Conservation (phyloP, 495 filamentous ascomycete genomes). For the Lophiotrema nucula region DNA sequence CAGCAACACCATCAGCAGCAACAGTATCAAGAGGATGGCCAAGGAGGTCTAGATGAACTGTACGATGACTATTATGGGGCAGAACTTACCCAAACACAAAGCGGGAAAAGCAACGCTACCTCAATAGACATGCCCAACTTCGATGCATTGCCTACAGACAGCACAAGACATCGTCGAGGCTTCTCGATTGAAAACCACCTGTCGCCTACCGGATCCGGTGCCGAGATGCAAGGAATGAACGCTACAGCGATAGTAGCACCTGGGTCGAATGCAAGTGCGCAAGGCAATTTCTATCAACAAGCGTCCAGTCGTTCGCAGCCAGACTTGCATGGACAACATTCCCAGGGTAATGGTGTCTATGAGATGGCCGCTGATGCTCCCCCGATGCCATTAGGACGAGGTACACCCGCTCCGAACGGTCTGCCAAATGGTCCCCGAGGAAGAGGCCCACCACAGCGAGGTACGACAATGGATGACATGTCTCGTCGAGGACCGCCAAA, state of each 20-base stretch:
- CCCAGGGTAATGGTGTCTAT: conserved; percentile 53
- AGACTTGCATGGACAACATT: conserved; percentile 52
- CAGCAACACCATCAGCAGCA: conserved; percentile 18
- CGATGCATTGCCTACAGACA: conserved; percentile 56
- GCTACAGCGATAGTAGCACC: background rate
- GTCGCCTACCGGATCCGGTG: conserved; percentile 10
- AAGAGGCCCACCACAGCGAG: conserved; percentile 22
- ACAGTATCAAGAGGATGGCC: conserved; percentile 17
- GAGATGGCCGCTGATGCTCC: conserved; percentile 62
- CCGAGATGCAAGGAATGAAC: conserved; percentile 8
- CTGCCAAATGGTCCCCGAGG: conserved; percentile 38
- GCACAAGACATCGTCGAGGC: conserved; percentile 35
- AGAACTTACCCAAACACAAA: background rate
- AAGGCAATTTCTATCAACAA: conserved; percentile 42
- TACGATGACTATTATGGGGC: conserved; percentile 58
- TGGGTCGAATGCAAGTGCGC: conserved; percentile 29
- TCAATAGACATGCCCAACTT: conserved; percentile 69
- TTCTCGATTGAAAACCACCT: conserved; percentile 52
- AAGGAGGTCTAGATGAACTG: conserved; percentile 43
- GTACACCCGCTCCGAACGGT: conserved; percentile 25
- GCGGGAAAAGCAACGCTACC: conserved; percentile 23
- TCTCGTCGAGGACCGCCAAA: conserved; percentile 18
- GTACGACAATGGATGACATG: conserved; percentile 13
- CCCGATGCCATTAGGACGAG: conserved; percentile 41
- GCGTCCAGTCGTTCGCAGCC: conserved; percentile 64